Evolutionary conservation across 2,329 filamentous ascomycete species (phyloP), one percentile per base, ranked within the genome.

Genomic region (Pestalotiopsis fici): DNA sequence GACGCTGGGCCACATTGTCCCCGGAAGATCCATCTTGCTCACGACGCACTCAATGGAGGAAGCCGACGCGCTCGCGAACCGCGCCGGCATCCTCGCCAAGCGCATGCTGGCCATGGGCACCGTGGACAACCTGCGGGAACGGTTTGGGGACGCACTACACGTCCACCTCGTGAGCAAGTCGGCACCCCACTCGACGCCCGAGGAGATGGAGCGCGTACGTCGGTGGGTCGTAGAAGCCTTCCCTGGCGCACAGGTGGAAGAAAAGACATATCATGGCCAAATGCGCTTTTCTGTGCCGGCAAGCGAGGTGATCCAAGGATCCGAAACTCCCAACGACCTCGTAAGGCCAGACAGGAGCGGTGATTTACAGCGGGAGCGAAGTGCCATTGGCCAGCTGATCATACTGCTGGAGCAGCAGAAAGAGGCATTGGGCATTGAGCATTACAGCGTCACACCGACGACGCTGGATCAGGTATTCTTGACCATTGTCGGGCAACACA

Each of bases 41-140:
- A 98, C 95, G 0, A 98, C 95, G 0, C 95, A 98, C 78, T 93
- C 89, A 61, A 97, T 98, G 94, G 95, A 98, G 78, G 95, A 98
- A 80, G 95, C 95, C 0, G 94, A 97, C 74, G 94, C 94, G 0
- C 85, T 98, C 2, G 95, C 95, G 0, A 90, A 89, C 35, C 87
- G 94, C 1, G 94, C 92, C 0, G 95, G 94, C 13, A 97, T 98
- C 71, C 89, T 98, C 80, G 93, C 94, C 9, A 87, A 88, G 72
- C 87, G 90, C 37, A 97, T 98, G 94, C 85, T 98, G 25, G 95
- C 94, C 0, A 84, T 96, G 9, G 95, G 95, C 3, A 92, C 90
- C 0, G 91, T 90, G 0, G 89, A 94, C 39, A 83, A 90, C 67
- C 83, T 98, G 3, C 86, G 95, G 7, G 85, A 86, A 57, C 88